These are phyloP conservation scores for Bisporella sp. DNA, from an alignment of 2,329 filamentous ascomycete species.

Conservation along the genomic window DNA sequence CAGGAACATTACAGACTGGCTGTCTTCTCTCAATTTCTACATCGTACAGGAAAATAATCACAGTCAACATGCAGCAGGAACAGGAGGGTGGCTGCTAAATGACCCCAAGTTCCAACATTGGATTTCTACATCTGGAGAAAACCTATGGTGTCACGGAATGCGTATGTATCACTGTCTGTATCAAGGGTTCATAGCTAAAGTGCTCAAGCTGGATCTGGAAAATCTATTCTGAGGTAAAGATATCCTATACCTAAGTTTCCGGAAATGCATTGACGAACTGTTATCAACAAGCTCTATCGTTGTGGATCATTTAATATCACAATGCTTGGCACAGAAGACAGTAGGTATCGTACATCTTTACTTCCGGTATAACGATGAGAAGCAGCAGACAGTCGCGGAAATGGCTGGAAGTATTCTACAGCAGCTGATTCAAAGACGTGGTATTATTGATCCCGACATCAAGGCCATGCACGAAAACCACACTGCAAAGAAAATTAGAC, in stretches of 20 bases:
- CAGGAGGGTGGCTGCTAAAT: too few species aligned
- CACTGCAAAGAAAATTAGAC: background rate
- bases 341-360: background rate
- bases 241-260: background rate
- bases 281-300: background rate
- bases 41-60: too few species aligned
- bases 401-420: background rate
- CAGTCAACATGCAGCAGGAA: too few species aligned
- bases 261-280: background rate
- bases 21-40: too few species aligned
- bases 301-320: background rate
- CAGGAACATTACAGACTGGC: too few species aligned
- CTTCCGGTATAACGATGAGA: background rate
- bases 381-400: background rate
- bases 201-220: too few species aligned
- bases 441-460: background rate
- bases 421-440: background rate
- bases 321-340: background rate
- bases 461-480: background rate
- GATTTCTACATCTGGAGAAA: too few species aligned
- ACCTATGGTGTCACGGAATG: too few species aligned
- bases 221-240: too few species aligned
- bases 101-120: too few species aligned
- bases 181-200: too few species aligned
- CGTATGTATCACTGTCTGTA: too few species aligned